A percentile compares a stretch with the other conserved stretches of the same genome.
Evolutionary conservation across 305 asterid genomes (phyloP).

Genomic region (Fraxinus ornus): DNA sequence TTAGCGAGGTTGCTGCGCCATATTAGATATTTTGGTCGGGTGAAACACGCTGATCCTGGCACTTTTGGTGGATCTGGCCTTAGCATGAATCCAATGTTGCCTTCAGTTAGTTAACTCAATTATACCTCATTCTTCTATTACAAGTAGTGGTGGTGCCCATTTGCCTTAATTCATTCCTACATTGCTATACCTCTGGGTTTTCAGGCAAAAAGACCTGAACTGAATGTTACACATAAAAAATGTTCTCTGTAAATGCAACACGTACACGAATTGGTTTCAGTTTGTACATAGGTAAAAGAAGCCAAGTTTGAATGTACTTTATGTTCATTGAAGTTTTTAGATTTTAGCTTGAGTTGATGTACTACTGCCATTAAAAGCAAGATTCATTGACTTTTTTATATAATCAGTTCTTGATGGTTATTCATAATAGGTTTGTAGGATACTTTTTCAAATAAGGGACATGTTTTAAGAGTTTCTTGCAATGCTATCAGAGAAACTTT

Average conservation of each 20-base stretch:
- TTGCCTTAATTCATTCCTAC: background rate
- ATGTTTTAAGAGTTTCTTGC: background rate
- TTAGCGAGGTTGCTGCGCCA: slow-evolving; percentile 92
- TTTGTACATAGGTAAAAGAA: slow-evolving; percentile 2
- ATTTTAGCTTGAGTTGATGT: background rate
- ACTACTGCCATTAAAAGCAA: background rate
- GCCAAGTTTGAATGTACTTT: background rate
- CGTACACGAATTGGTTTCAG: background rate
- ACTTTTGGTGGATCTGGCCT: slow-evolving; percentile 83
- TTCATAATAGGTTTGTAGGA: background rate
- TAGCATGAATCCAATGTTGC: slow-evolving; percentile 85
- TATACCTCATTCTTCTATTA: slow-evolving; percentile 6
- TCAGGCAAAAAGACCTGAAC: background rate
- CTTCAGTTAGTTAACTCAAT: slow-evolving; percentile 45
- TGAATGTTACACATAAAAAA: background rate
- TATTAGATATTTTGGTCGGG: slow-evolving; percentile 80
- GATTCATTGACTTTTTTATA: background rate
- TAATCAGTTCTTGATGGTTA: background rate
- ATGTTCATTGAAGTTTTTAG: background rate
- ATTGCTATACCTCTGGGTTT: background rate
- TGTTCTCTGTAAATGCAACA: background rate
- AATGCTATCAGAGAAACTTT: background rate
- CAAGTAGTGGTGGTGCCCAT: background rate
- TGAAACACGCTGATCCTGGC: slow-evolving; percentile 83
- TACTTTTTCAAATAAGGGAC: background rate